Evolutionary conservation across 78 protist species (phyloP), one percentile per base, ranked within the genome.

Genomic region (Dictyostelium purpureum): DNA sequence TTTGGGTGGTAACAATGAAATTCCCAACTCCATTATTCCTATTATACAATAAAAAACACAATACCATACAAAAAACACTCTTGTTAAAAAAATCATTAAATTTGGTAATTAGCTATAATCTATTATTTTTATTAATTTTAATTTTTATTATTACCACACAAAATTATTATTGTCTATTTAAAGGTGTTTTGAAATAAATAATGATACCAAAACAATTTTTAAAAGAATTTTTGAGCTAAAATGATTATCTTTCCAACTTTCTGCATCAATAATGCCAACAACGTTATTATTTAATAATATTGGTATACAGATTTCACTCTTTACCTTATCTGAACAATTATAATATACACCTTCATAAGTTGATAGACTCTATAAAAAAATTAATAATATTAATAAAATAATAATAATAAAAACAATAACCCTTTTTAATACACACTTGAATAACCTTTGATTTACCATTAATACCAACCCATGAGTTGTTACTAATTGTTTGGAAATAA

Each of bases 311-410:
- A 81, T 19, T 43, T 81, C 89, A 33, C 67, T 45, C 28, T 81
- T 81, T n/a, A 81, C 89, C 38, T 81, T 81, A 51, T 81, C 89
- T 9, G 89, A 81, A 18, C 89, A 81, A 51, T 81, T 81, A 73
- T 81, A 81, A 51, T 81, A 81, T 19, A 74, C 65, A 38, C 89
- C 89, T 43, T 81, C 89, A 37, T 81, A 69, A 6, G 47, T 69
- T 38, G 4, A 33, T 40, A 69, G 11, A 69, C 56, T 40, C 76
- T 69, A 14, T 38, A 35, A 26, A 31, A 61, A 0, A 16, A 11
- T 33, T 21, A 10, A 24, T 21, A 63, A 21, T 21, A 11, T 2
- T 63, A 35, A 33, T 9, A 21, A 56, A 56, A 33, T 1, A 31
- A 33, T 24, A 63, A 63, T 5, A 63, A 33, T 10, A 63, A 63